Evolutionary conservation across 2,329 filamentous ascomycete genomes (phyloP).

Genomic region (Fusarium sp.): DNA sequence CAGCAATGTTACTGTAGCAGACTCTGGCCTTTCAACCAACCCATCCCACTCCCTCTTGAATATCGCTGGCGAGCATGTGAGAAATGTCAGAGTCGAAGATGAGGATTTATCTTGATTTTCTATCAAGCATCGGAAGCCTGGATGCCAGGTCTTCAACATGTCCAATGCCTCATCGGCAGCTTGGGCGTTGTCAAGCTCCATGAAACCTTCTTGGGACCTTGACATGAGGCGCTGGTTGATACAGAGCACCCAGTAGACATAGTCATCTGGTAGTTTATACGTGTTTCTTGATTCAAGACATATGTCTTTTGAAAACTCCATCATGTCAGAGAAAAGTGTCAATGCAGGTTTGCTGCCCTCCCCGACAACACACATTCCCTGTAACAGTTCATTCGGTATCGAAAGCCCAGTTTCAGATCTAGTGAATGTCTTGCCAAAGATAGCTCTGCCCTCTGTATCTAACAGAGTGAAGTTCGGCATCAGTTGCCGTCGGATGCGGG

Average conservation of each 20-base stretch:
- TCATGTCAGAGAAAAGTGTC: neutral
- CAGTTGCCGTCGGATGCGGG: neutral
- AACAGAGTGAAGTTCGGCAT: neutral
- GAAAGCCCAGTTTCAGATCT: neutral
- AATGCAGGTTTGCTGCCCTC: neutral
- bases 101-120: neutral
- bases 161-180: neutral
- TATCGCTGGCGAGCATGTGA: neutral
- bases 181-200: neutral
- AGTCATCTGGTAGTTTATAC: neutral
- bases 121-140: neutral
- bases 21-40: neutral
- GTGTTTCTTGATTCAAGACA: neutral
- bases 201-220: neutral
- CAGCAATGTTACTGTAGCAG: neutral
- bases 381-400: neutral
- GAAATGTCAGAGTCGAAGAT: neutral
- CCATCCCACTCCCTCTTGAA: neutral
- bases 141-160: neutral
- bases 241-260: neutral
- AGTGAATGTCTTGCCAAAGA: neutral
- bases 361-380: neutral
- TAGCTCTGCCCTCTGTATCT: neutral
- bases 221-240: neutral
- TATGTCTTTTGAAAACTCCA: neutral